A percentile compares a stretch with the other conserved stretches of the same genome.
These are phyloP conservation scores for Triticum turgidum DNA, from an alignment of 176 grass and related monocot species.

Conservation along the genomic window DNA sequence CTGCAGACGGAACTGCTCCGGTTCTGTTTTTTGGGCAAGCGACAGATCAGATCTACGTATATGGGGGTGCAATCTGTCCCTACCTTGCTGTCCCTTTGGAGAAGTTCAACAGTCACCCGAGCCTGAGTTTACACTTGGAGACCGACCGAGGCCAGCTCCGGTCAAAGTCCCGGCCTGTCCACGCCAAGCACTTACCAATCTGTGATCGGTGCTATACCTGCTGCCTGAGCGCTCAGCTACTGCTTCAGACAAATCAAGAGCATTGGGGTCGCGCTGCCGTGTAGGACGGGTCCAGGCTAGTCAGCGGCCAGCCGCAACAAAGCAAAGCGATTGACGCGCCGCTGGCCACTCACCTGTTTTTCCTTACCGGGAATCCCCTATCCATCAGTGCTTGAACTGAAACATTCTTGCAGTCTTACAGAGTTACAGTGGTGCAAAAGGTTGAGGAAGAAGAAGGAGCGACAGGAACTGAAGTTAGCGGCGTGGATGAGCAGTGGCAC, in stretches of 20 bases:
- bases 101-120: neutral
- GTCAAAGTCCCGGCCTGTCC: neutral
- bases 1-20: no score
- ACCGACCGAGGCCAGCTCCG: neutral
- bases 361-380: neutral
- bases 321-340: neutral
- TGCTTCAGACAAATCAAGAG: neutral
- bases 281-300: neutral
- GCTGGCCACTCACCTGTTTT: neutral
- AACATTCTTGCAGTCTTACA: neutral
- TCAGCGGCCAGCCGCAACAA: neutral
- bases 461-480: neutral
- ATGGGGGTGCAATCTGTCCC: no score
- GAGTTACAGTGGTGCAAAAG: neutral
- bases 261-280: neutral
- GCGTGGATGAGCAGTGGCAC: no score
- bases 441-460: neutral
- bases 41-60: no score
- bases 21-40: no score
- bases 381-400: no score
- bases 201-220: neutral
- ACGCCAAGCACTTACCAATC: neutral
- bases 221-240: neutral
- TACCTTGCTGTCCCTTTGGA: neutral
- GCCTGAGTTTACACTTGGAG: neutral